Percentiles rank a stretch among this genome's conserved stretches.
These are phyloP conservation scores for Suillus discolor DNA, from an alignment of 768 basidiomycete genomes.

Conservation along the genomic window DNA sequence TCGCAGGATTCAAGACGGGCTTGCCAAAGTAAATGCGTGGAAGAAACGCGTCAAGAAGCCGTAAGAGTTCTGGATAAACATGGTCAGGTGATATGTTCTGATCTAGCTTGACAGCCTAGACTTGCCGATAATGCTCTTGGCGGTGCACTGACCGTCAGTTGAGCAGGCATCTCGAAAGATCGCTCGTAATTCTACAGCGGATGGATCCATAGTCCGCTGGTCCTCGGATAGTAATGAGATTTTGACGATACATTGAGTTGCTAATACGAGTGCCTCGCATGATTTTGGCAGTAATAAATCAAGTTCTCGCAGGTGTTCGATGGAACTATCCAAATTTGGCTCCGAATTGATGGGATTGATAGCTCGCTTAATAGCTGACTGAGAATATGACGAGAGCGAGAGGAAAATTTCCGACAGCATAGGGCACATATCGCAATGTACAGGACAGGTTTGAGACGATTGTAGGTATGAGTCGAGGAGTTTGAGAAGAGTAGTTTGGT, in stretches of 20 bases:
- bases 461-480: conserved; percentile 85
- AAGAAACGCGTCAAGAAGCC: conserved; percentile 76
- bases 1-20: conserved; percentile 38
- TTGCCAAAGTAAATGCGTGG: conserved; percentile 85
- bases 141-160: conserved; percentile 44
- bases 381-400: conserved; percentile 59
- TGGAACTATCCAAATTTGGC: conserved; percentile 5
- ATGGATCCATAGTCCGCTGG: conserved; percentile 31
- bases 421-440: conserved; percentile 48
- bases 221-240: conserved; percentile 48
- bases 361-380: conserved; percentile 51
- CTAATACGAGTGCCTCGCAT: conserved; percentile 79
- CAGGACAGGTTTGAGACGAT: conserved; percentile 40
- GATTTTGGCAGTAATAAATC: conserved; percentile 77
- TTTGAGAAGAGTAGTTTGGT: conserved; percentile 87
- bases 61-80: conserved; percentile 59
- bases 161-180: conserved; percentile 49
- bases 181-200: conserved; percentile 28
- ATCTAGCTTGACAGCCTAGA: neutral
- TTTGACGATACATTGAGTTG: conserved; percentile 74
- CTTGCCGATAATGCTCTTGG: conserved; percentile 63
- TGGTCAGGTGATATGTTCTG: conserved; percentile 5
- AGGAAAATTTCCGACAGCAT: conserved; percentile 69
- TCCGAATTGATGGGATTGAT: conserved; percentile 34
- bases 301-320: conserved; percentile 40